Conservation (phyloP, 2,329 filamentous ascomycete species). For the Fusarium sp. region DNA sequence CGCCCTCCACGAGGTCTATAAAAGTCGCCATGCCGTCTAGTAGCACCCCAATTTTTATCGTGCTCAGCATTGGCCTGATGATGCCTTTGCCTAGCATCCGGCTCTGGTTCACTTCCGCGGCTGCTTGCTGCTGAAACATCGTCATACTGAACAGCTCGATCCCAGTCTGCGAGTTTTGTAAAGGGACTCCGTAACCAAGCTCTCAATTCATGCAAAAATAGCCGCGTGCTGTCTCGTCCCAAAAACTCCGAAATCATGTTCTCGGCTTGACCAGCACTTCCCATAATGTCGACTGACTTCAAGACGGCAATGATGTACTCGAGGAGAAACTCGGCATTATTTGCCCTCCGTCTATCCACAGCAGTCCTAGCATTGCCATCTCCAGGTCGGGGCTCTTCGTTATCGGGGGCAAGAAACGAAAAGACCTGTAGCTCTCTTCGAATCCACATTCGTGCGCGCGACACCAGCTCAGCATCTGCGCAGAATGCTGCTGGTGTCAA, state of each 20-base stretch:
- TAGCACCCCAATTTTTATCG: not conserved
- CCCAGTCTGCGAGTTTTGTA: slow-evolving; percentile 79
- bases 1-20: slow-evolving; percentile 38
- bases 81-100: not conserved
- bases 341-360: slow-evolving; percentile 57
- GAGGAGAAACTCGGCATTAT: slow-evolving; percentile 85
- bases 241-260: slow-evolving; percentile 83
- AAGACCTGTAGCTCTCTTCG: slow-evolving; percentile 88
- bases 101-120: not conserved
- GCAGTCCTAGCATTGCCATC: slow-evolving; percentile 6
- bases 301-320: slow-evolving; percentile 89
- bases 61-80: not conserved
- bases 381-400: slow-evolving; percentile 4
- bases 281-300: slow-evolving; percentile 85
- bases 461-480: slow-evolving; percentile 74
- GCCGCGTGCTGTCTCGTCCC: slow-evolving; percentile 75
- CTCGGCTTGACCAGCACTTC: slow-evolving; percentile 81
- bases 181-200: slow-evolving; percentile 88
- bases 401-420: slow-evolving; percentile 68
- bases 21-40: slow-evolving; percentile 40
- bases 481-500: slow-evolving; percentile 76
- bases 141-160: slow-evolving; percentile 80
- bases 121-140: not conserved
- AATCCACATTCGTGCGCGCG: slow-evolving; percentile 83
- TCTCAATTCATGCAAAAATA: slow-evolving; percentile 88